Conservation (phyloP, 2,329 filamentous ascomycete genomes). For the Ceratocystis harringtonii region DNA sequence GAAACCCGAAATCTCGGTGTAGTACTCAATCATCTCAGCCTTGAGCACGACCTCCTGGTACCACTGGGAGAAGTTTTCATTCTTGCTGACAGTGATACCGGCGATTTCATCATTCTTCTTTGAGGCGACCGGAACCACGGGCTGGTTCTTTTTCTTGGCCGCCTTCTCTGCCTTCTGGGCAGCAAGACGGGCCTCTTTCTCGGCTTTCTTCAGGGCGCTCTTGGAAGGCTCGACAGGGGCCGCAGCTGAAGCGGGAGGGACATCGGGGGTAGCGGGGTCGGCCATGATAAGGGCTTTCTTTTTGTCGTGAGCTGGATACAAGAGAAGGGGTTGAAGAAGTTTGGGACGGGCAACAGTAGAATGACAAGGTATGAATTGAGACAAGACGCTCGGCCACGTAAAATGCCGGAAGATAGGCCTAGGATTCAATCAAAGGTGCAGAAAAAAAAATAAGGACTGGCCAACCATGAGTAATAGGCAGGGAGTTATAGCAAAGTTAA, state of each 20-base stretch:
- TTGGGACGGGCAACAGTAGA: neutral
- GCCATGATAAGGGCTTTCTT: slow-evolving; percentile 15
- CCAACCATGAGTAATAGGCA: slow-evolving; percentile 4
- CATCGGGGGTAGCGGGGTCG: slow-evolving; percentile 16
- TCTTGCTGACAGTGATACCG: slow-evolving; percentile 74
- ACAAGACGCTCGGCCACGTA: neutral
- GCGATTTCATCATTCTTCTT: slow-evolving; percentile 57
- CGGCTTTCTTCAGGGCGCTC: slow-evolving; percentile 50
- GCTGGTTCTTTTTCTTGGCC: slow-evolving; percentile 36
- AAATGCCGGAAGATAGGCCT: slow-evolving; percentile 4
- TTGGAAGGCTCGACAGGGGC: slow-evolving; percentile 34
- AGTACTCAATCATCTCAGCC: slow-evolving; percentile 96
- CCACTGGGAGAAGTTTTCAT: slow-evolving; percentile 82
- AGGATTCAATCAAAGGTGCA: slow-evolving; percentile 8
- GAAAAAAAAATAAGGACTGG: neutral
- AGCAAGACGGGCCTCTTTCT: slow-evolving; percentile 47
- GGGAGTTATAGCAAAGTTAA: slow-evolving; percentile 2
- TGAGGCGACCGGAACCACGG: slow-evolving; percentile 42
- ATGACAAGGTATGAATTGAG: neutral
- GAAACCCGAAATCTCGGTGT: slow-evolving; percentile 83
- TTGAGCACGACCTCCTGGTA: slow-evolving; percentile 97
- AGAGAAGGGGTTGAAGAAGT: neutral
- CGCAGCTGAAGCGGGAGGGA: slow-evolving; percentile 22
- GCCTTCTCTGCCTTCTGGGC: slow-evolving; percentile 48
- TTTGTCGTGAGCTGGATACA: slow-evolving; percentile 1